Percentiles rank a stretch among this genome's conserved stretches.
Conservation (phyloP, 2,329 filamentous ascomycete genomes). For the Penicillium sp. region DNA sequence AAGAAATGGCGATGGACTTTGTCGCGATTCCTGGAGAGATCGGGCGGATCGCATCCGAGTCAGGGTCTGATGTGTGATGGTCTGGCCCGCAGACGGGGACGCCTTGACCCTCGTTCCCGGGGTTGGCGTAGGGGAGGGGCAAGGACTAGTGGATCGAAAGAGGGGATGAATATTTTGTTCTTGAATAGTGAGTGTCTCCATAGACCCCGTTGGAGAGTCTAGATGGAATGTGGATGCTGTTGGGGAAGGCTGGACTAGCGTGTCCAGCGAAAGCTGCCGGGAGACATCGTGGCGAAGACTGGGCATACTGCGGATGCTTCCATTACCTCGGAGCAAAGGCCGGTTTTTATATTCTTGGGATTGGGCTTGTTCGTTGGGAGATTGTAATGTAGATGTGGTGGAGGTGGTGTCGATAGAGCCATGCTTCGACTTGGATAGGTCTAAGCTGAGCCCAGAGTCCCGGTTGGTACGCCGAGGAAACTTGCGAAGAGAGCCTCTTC, state of each 20-base stretch:
- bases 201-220: constrained; percentile 15
- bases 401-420: constrained; percentile 25
- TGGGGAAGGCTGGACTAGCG: constrained; percentile 23
- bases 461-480: constrained; percentile 30
- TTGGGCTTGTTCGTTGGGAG: constrained; percentile 8
- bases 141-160: constrained; percentile 56
- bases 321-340: constrained; percentile 11
- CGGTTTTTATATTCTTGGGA: constrained; percentile 9
- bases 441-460: constrained; percentile 32
- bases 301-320: constrained; percentile 22
- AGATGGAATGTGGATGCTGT: constrained; percentile 20
- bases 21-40: constrained; percentile 27
- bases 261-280: constrained; percentile 29
- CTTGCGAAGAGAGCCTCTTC: constrained; percentile 26
- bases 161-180: constrained; percentile 60
- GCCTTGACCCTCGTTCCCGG: constrained; percentile 58
- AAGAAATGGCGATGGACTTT: constrained; percentile 10
- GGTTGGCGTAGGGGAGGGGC: constrained; percentile 53
- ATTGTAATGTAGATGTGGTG: constrained; percentile 11
- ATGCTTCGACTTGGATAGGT: constrained; percentile 21
- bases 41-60: constrained; percentile 39
- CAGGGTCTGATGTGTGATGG: constrained; percentile 45
- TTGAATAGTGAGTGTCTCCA: constrained; percentile 29
- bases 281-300: constrained; percentile 20
- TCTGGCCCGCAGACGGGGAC: constrained; percentile 55